Conservation (phyloP, 495 filamentous ascomycete species). For the Tuber umbilicatum region DNA sequence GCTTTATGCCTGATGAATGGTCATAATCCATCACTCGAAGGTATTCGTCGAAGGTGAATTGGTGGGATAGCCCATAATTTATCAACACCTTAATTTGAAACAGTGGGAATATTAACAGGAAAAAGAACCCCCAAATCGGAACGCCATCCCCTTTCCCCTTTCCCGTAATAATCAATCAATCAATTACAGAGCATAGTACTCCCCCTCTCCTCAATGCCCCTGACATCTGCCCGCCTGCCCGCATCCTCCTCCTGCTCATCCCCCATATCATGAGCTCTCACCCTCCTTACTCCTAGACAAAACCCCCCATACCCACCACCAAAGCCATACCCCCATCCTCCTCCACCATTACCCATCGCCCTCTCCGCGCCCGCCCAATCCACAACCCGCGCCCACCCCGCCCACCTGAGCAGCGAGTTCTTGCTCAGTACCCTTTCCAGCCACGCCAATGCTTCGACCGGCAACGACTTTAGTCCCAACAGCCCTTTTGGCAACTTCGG, state of each 20-base stretch:
- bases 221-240: background rate
- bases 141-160: background rate
- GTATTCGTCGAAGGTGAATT: background rate
- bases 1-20: background rate
- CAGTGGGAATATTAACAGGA: background rate
- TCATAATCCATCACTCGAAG: slow-evolving; percentile 1
- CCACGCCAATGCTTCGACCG: background rate
- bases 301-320: background rate
- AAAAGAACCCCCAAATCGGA: background rate
- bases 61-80: background rate
- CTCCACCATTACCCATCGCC: background rate
- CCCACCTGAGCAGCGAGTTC: background rate
- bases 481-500: background rate
- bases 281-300: background rate
- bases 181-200: background rate
- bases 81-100: background rate
- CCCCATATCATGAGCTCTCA: background rate
- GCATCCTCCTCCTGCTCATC: background rate
- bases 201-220: background rate
- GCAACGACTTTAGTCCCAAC: background rate
- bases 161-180: background rate
- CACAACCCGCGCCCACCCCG: background rate
- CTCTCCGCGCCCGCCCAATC: background rate
- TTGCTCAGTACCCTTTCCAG: background rate
- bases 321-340: background rate